Base-by-base conservation (phyloP, 1,284 basidiomycete genomes). In the Pseudomicrostroma phylloplanum region DNA sequence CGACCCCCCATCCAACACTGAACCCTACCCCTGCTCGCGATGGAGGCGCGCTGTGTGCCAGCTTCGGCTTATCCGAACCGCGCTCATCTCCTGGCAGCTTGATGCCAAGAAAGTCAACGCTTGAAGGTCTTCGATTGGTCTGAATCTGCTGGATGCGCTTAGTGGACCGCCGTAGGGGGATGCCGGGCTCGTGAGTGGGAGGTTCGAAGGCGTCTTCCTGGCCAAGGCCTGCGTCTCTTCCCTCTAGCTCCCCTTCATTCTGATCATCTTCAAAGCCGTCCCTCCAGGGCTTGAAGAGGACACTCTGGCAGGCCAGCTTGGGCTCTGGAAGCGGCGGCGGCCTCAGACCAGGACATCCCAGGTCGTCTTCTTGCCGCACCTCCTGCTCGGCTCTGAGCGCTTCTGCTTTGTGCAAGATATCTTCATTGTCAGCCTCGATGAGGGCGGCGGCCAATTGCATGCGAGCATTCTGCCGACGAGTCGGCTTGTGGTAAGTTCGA, bases 391-490 rank as follows among this genome's bases (percentile, higher is more conserved):
- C 30, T 36, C 30, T 36, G 13, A 57, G 61, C 15, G 60, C 53
- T 3, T 56, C n/a, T 11, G 49, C 49, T 25, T 67, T 72, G 56
- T 58, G 61, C 25, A 66, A 56, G 53, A 77, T 72, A 9, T 67
- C 58, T 1, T 76, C 73, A 57, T 78, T 78, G 70, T 78, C 76
- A 3, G 73, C 73, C 55, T 78, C 76, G 59, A 78, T 70, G 40
- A 78, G 70, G 8, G 76, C 76, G 3, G 76, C 76, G 30, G 76
- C 76, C 26, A 67, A 61, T 55, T 68, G 17, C 25, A 55, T 19
- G 48, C 57, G 49, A 46, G 56, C 19, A 63, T 68, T 56, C 56
- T 26, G 9, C 56, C 62, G 41, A 39, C 73, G 73, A 26, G 68
- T 66, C 55, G 74, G 66, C 54, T 67, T 67, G 30, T 36, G 30